Conservation (phyloP, 768 basidiomycete genomes). For the Trichaptum fuscoviolaceum region DNA sequence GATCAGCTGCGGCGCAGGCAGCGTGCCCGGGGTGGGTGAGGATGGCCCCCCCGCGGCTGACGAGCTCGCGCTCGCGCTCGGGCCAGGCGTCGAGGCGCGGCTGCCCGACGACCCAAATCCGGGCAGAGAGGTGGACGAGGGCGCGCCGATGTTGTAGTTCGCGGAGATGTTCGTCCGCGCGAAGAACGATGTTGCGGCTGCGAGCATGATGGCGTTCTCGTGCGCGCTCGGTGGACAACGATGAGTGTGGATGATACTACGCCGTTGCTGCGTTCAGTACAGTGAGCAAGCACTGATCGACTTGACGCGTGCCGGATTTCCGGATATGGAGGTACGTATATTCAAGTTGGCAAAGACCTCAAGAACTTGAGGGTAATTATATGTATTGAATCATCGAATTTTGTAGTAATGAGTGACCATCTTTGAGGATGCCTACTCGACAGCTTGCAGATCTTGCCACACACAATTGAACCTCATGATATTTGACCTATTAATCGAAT, state of each 20-base stretch:
- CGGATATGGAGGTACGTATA: background rate
- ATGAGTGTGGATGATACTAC: background rate
- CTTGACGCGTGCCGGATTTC: background rate
- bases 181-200: conserved; percentile 81
- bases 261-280: background rate
- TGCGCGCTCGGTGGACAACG: background rate
- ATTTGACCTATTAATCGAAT: background rate
- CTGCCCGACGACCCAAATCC: conserved; percentile 19
- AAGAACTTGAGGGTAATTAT: too few species aligned
- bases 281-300: background rate
- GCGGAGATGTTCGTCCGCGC: conserved; percentile 75
- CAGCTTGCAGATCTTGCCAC: too few species aligned
- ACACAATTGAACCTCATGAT: background rate
- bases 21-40: background rate
- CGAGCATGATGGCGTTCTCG: conserved; percentile 46
- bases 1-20: conserved; percentile 36
- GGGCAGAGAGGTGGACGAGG: conserved; percentile 16
- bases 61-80: background rate
- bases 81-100: conserved; percentile 45
- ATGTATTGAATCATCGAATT: too few species aligned
- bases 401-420: too few species aligned
- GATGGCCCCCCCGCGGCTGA: background rate
- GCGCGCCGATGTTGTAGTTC: conserved; percentile 61
- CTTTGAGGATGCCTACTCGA: too few species aligned
- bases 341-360: background rate